Conservation (phyloP, 305 asterid species). For the Fraxinus sp. region DNA sequence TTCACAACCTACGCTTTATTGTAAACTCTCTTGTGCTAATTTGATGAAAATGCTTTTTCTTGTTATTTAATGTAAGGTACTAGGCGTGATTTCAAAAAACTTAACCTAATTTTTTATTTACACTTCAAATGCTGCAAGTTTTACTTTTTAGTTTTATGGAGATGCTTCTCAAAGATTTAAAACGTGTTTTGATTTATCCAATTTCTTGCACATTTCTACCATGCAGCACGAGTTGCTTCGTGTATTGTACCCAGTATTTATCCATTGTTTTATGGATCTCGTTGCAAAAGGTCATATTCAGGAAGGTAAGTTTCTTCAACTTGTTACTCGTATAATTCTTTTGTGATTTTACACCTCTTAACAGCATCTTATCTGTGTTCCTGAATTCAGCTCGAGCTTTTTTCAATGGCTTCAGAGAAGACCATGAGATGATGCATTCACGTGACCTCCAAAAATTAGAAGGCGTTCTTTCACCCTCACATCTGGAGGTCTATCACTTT, state of each 20-base stretch:
- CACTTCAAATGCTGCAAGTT: neutral
- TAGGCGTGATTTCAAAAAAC: neutral
- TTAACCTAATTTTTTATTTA: neutral
- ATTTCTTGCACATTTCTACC: conserved; percentile 18
- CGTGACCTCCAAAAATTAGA: conserved; percentile 87
- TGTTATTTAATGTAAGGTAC: neutral
- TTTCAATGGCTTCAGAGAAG: conserved; percentile 80
- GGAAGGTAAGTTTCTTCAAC: conserved; percentile 55
- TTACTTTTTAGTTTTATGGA: neutral
- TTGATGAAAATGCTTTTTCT: neutral
- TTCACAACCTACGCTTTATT: neutral
- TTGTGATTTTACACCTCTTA: conserved; percentile 16
- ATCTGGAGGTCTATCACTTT: conserved; percentile 64
- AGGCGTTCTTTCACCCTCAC: conserved; percentile 90
- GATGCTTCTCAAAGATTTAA: neutral
- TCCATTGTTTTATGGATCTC: conserved; percentile 95
- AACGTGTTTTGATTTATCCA: neutral
- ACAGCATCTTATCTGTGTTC: conserved; percentile 12
- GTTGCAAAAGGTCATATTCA: conserved; percentile 83
- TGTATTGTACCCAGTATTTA: conserved; percentile 81
- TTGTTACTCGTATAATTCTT: conserved; percentile 4
- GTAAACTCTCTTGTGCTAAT: neutral
- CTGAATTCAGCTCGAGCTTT: conserved; percentile 65
- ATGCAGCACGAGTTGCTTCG: conserved; percentile 93
- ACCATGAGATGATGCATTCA: conserved; percentile 81